These are phyloP conservation scores for Azolla pinnata DNA, from an alignment of 75 land plant genomes.

Conservation along the genomic window DNA sequence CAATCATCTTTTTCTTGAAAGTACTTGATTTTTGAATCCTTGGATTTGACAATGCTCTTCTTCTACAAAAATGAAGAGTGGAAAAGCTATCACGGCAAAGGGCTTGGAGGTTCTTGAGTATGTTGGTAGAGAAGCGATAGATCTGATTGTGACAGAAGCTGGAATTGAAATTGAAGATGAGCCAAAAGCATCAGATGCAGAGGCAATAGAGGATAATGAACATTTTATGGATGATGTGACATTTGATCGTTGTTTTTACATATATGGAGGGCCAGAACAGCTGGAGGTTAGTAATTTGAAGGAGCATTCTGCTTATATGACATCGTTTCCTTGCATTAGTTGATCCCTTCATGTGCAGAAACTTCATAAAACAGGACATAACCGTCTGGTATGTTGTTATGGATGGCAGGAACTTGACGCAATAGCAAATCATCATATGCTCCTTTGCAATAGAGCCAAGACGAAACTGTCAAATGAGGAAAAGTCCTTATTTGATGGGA, in stretches of 20 bases:
- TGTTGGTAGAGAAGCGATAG: slow-evolving; percentile 94
- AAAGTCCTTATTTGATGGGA: slow-evolving; percentile 62
- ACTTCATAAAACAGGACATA: neutral
- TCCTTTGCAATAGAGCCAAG: slow-evolving; percentile 76
- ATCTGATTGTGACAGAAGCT: slow-evolving; percentile 72
- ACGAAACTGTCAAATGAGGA: slow-evolving; percentile 65
- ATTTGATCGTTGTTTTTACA: slow-evolving; percentile 96
- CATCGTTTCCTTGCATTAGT: neutral
- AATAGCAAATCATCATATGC: slow-evolving; percentile 69
- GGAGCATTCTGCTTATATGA: too few relatives aligned
- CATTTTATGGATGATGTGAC: slow-evolving; percentile 67
- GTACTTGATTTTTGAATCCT: neutral
- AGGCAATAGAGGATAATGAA: slow-evolving; percentile 35
- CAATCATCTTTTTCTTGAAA: slow-evolving; percentile 1
- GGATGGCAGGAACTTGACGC: slow-evolving; percentile 77
- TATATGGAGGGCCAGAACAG: slow-evolving; percentile 97
- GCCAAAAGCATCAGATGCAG: slow-evolving; percentile 19
- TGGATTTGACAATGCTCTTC: neutral
- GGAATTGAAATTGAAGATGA: slow-evolving; percentile 77
- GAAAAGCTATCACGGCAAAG: slow-evolving; percentile 78
- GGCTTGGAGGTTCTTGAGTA: slow-evolving; percentile 85
- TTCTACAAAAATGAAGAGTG: slow-evolving; percentile 41
- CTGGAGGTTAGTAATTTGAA: slow-evolving; percentile 59
- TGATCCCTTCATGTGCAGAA: neutral
- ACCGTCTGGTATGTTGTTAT: neutral